phyloP scores from a whole-genome alignment of 768 basidiomycete species.

The Mycena chlorophos region DNA sequence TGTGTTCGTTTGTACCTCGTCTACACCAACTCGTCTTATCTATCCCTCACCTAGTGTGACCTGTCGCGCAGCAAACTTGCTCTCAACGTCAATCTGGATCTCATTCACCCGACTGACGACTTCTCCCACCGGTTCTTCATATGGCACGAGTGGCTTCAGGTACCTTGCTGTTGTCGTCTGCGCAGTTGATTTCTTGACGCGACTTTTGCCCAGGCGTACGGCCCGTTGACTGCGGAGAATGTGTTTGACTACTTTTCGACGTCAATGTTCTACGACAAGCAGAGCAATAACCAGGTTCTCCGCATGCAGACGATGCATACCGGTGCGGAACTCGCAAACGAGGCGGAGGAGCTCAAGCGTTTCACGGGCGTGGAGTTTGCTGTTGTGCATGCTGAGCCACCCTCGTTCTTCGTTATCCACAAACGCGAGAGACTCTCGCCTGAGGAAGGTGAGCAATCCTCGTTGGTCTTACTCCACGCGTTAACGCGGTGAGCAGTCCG shows the following conservation, averaged over 20 bases:
- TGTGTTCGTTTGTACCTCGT: slow-evolving; percentile 10
- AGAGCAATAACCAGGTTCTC: slow-evolving; percentile 88
- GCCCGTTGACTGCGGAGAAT: slow-evolving; percentile 71
- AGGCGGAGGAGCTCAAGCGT: slow-evolving; percentile 86
- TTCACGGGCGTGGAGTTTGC: slow-evolving; percentile 89
- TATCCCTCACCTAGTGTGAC: too few relatives aligned
- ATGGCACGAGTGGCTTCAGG: slow-evolving; percentile 91
- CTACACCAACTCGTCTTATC: too few relatives aligned
- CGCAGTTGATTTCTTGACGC: slow-evolving; percentile 1
- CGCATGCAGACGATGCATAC: slow-evolving; percentile 94
- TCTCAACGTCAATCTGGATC: slow-evolving; percentile 45
- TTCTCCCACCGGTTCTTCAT: slow-evolving; percentile 83
- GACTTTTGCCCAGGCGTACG: slow-evolving; percentile 56
- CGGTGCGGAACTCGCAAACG: slow-evolving; percentile 72
- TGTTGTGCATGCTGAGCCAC: slow-evolving; percentile 76
- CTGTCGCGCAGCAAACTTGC: too few relatives aligned
- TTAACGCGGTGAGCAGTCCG: slow-evolving; percentile 47
- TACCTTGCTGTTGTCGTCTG: slow-evolving; percentile 26
- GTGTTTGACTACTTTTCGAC: slow-evolving; percentile 89
- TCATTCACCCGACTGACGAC: slow-evolving; percentile 76
- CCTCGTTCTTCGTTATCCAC: slow-evolving; percentile 84
- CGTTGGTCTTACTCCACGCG: slow-evolving; percentile 11
- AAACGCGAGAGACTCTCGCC: slow-evolving; percentile 84
- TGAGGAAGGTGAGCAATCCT: slow-evolving; percentile 60
- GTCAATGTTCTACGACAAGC: slow-evolving; percentile 93